These are phyloP conservation scores for Chaetomium strumarium DNA, from an alignment of 2,329 filamentous ascomycete species.

Conservation along the genomic window DNA sequence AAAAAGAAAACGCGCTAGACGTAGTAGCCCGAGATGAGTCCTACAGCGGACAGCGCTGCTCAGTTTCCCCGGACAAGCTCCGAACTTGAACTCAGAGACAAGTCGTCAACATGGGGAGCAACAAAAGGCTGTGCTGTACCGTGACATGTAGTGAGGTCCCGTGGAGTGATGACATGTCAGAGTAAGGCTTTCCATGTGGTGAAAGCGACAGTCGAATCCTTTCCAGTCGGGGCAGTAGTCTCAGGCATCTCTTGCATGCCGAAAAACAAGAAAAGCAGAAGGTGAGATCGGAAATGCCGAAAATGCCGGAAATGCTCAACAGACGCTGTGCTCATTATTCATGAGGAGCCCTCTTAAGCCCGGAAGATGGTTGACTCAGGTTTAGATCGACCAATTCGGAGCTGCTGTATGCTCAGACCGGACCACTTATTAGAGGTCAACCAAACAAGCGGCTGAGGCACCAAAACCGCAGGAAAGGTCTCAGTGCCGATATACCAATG, in stretches of 20 bases:
- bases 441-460: not conserved
- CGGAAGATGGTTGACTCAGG: not conserved
- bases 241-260: not conserved
- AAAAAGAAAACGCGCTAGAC: not conserved
- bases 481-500: not conserved
- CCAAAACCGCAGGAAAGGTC: not conserved
- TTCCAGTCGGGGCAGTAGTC: not conserved
- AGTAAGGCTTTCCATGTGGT: not conserved
- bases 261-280: not conserved
- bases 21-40: not conserved
- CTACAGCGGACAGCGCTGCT: not conserved
- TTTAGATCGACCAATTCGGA: not conserved
- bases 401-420: not conserved
- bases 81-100: not conserved
- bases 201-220: conserved; percentile 4
- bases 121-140: not conserved
- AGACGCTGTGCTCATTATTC: not conserved
- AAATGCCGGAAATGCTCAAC: conserved; percentile 1
- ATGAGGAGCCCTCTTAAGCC: not conserved
- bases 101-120: not conserved
- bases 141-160: not conserved
- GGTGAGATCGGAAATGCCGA: not conserved
- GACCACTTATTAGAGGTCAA: not conserved
- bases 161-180: not conserved
- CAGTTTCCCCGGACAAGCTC: not conserved